A percentile compares a stretch with the other conserved stretches of the same genome.
These are phyloP conservation scores for Lagenidium giganteum DNA, from an alignment of 352 stramenopile genomes.

Conservation along the genomic window DNA sequence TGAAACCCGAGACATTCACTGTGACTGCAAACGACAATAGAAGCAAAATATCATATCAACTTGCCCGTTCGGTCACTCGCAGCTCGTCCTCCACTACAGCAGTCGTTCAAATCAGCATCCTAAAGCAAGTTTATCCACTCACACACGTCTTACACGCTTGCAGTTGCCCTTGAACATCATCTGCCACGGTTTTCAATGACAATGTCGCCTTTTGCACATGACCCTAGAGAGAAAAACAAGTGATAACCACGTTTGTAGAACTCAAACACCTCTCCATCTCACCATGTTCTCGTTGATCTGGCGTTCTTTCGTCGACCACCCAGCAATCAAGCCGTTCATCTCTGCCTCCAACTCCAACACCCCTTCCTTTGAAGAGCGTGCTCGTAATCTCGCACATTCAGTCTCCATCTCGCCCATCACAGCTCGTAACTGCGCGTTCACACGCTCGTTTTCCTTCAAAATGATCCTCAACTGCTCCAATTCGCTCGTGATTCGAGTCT, in stretches of 20 bases:
- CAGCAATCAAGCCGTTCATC: background rate
- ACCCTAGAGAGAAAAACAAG: constrained; percentile 4
- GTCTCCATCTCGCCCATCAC: background rate
- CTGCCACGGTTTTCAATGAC: constrained; percentile 10
- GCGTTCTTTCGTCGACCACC: constrained; percentile 10
- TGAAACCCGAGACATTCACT: constrained; percentile 6
- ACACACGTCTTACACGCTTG: constrained; percentile 12
- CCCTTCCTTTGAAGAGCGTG: no score
- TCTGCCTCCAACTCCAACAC: background rate
- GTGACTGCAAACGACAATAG: background rate
- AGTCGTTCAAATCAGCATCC: background rate
- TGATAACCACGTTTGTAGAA: background rate
- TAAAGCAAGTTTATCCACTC: background rate
- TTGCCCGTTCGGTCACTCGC: constrained; percentile 3
- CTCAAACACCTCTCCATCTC: background rate
- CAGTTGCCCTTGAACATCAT: constrained; percentile 12
- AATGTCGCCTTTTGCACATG: constrained; percentile 12
- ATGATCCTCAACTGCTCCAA: constrained; percentile 5
- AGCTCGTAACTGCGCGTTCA: background rate
- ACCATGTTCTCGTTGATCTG: constrained; percentile 11
- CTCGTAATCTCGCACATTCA: no score
- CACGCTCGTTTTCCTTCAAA: constrained; percentile 1
- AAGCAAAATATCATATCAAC: constrained; percentile 2
- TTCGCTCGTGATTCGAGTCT: background rate
- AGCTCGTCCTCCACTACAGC: constrained; percentile 8